Base-by-base conservation (phyloP, 129 eudicot species). In the Oenanthe sinensis region DNA sequence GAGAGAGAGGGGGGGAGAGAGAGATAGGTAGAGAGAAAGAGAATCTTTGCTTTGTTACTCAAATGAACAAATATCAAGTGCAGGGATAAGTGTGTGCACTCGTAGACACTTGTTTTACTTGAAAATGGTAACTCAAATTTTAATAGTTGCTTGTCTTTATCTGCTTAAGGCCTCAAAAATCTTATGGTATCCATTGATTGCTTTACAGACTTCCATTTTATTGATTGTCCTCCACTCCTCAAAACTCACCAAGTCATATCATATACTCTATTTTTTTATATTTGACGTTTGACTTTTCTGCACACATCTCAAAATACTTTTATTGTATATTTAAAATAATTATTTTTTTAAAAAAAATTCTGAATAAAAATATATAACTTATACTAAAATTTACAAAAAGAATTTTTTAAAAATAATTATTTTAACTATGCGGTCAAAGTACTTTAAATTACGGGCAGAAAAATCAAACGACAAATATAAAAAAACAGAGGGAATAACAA, bases 61-160 rank as follows among this genome's bases (percentile, higher is more conserved):
- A 84, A 82, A 91, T 85, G 88, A 82, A 77, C 81, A 73, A 68
- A 85, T 90, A 78, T 84, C 86, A 86, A 84, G 82, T 84, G 82
- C 77, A 80, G 88, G 90, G 60, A 85, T 82, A 82, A 84, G 75
- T 84, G 79, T 88, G 79, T 85, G 77, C 84, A 80, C 82, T 77
- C 28, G 20, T 75, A 67, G 80, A 74, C 28, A 44, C 43, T 77
- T 76, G 75, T 79, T 73, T 54, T 26, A 80, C 69, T 82, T 82
- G n/a, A 58, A 36, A 30, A 55, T 54, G 71, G 48, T 26, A 55
- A 77, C 79, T 37, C 47, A 20, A 52, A 65, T 52, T 2, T 54
- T 76, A 36, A 54, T 76, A 50, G 79, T 39, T 76, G 62, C 79
- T 42, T 76, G 50, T 48, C 78, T 33, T 54, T 44, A 55, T 77